phyloP scores from a whole-genome alignment of 495 filamentous ascomycete species.

The Neurospora terricola region DNA sequence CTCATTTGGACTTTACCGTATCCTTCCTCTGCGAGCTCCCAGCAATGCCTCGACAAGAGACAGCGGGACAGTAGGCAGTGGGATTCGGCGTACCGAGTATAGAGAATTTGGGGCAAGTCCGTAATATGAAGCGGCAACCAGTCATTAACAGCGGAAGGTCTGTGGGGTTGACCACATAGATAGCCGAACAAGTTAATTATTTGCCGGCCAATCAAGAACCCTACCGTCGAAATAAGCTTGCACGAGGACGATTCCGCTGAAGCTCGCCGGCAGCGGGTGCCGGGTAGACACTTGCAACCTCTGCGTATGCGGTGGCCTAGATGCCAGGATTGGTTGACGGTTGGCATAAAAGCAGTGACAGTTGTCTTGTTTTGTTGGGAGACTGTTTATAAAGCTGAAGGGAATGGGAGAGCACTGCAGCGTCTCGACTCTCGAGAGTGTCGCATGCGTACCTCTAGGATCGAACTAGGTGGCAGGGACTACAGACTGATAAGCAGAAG shows the following conservation, averaged over 20 bases:
- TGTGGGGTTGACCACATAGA: background rate
- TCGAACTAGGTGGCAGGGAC: background rate
- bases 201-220: conserved; percentile 1
- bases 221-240: conserved; percentile 14
- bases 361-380: background rate
- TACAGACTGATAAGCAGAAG: background rate
- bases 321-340: background rate
- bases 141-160: background rate
- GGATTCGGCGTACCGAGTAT: background rate
- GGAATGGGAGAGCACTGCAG: background rate
- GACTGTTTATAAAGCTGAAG: background rate
- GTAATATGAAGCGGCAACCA: background rate
- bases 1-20: background rate
- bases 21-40: background rate
- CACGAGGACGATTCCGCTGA: background rate
- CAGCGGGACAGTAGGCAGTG: background rate
- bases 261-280: background rate
- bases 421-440: background rate
- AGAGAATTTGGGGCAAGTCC: conserved; percentile 1
- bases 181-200: background rate
- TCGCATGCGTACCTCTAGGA: background rate
- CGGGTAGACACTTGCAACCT: background rate
- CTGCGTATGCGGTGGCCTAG: background rate
- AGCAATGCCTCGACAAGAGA: background rate
- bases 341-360: background rate